A percentile compares a stretch with the other conserved stretches of the same genome.
Evolutionary conservation across 257 asterid species (phyloP).

Genomic region (Nicotiana attenuata): DNA sequence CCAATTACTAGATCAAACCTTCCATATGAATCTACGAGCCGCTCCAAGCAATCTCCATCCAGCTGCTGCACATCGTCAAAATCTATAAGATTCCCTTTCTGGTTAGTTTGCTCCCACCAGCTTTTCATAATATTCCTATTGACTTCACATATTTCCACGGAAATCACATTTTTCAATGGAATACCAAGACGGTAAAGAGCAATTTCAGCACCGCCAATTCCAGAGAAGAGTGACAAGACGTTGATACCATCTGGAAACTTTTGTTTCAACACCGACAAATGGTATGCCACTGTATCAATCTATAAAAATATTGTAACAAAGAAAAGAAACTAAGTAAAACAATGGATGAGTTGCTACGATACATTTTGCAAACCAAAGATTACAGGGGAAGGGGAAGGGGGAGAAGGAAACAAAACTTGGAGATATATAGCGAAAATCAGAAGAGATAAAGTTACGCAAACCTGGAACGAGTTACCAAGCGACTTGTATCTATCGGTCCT

Average conservation of each 20-base stretch:
- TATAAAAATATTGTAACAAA: constrained; percentile 4
- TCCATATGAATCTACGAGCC: constrained; percentile 18
- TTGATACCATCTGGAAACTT: constrained; percentile 66
- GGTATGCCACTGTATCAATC: constrained; percentile 94
- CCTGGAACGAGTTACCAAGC: constrained; percentile 91
- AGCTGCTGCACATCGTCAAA: constrained; percentile 51
- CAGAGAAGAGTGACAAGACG: constrained; percentile 74
- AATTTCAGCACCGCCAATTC: constrained; percentile 94
- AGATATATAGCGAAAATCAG: neutral
- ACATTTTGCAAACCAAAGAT: neutral
- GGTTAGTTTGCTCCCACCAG: constrained; percentile 96
- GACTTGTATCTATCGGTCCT: constrained; percentile 82
- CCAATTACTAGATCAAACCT: constrained; percentile 26
- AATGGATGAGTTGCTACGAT: neutral
- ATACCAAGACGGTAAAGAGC: constrained; percentile 83
- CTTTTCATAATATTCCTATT: constrained; percentile 61
- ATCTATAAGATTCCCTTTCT: constrained; percentile 45
- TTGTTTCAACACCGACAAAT: constrained; percentile 64
- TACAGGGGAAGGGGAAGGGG: neutral
- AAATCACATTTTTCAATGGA: constrained; percentile 52
- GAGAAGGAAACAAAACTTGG: neutral
- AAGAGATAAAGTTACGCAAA: constrained; percentile 17
- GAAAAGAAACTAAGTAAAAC: neutral
- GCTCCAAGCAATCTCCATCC: constrained; percentile 35
- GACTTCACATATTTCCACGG: constrained; percentile 66